These are phyloP conservation scores for Boletellus ananiceps DNA, from an alignment of 768 basidiomycete genomes.

Conservation along the genomic window DNA sequence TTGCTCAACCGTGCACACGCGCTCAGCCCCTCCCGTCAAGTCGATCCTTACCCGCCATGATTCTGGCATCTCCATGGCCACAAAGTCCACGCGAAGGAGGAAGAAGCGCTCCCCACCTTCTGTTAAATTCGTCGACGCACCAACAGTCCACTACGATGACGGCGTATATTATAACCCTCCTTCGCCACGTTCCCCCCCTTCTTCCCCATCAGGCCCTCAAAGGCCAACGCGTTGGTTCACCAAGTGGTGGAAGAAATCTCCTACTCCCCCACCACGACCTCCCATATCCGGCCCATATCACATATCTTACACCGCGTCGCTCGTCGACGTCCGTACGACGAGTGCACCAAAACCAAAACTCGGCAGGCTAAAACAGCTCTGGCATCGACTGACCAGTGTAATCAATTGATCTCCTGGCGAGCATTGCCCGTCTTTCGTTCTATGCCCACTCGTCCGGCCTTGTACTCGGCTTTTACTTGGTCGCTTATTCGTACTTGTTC, in stretches of 20 bases:
- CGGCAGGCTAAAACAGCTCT: constrained; percentile 27
- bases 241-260: constrained; percentile 25
- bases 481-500: not conserved
- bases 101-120: constrained; percentile 39
- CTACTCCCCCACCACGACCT: constrained; percentile 22
- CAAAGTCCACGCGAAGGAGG: constrained; percentile 22
- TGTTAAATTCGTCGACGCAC: constrained; percentile 67
- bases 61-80: constrained; percentile 44
- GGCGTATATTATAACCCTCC: constrained; percentile 11
- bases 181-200: constrained; percentile 13
- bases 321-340: constrained; percentile 24
- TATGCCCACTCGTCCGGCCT: not conserved
- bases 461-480: too few species aligned
- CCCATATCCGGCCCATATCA: constrained; percentile 31
- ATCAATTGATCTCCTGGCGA: constrained; percentile 16
- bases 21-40: constrained; percentile 33
- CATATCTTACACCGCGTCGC: constrained; percentile 28
- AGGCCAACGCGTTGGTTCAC: constrained; percentile 21
- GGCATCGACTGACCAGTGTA: constrained; percentile 21
- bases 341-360: constrained; percentile 15
- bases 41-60: constrained; percentile 56
- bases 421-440: not conserved
- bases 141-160: constrained; percentile 50
- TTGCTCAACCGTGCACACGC: constrained; percentile 27
- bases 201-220: constrained; percentile 8